These are phyloP conservation scores for Grammothele lineata DNA, from an alignment of 768 basidiomycete species.

Conservation along the genomic window DNA sequence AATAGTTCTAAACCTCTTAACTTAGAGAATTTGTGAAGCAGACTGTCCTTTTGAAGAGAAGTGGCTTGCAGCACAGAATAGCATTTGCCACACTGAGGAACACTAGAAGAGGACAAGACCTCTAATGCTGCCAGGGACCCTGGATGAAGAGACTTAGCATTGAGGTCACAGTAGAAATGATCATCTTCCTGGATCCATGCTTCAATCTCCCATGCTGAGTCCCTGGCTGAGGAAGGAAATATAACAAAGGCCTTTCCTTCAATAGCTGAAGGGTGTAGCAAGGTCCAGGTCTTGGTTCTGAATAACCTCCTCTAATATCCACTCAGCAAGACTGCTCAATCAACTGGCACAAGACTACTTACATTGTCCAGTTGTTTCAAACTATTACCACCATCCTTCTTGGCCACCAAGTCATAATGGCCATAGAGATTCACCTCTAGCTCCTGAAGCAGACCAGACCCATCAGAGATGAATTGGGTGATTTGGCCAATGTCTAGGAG, in stretches of 20 bases:
- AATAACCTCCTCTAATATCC: conserved; percentile 38
- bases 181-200: conserved; percentile 52
- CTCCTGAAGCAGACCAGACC: background rate
- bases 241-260: conserved; percentile 54
- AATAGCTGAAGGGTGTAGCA: conserved; percentile 33
- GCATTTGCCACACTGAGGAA: background rate
- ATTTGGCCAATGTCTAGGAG: conserved; percentile 58
- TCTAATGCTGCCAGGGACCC: conserved; percentile 9
- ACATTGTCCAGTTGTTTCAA: conserved; percentile 14
- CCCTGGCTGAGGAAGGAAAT: conserved; percentile 28
- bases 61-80: background rate
- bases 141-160: conserved; percentile 8
- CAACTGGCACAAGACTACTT: too few relatives aligned
- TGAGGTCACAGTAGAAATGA: conserved; percentile 52
- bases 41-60: conserved; percentile 19
- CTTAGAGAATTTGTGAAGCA: conserved; percentile 36
- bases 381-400: too few relatives aligned
- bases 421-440: too few relatives aligned
- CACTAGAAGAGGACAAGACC: too few relatives aligned
- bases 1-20: conserved; percentile 66
- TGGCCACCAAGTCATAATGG: too few relatives aligned
- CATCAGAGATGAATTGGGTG: conserved; percentile 29
- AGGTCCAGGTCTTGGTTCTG: conserved; percentile 27
- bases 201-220: conserved; percentile 28
- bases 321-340: background rate